Conservation (phyloP, 495 filamentous ascomycete species). For the Evernia prunastri region DNA sequence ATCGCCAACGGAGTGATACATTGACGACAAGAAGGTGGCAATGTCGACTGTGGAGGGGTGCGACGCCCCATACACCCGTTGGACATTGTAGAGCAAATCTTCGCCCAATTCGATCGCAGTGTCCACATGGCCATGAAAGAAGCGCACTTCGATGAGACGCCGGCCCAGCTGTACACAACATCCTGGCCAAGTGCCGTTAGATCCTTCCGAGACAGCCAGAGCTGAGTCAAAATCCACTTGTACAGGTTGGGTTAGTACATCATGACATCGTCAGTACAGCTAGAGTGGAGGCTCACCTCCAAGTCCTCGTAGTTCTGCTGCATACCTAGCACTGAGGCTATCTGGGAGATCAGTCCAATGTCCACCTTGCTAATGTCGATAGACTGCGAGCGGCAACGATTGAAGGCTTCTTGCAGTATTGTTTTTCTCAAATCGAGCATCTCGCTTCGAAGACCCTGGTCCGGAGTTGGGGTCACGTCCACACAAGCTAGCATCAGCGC, state of each 20-base stretch:
- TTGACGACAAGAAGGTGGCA: constrained; percentile 45
- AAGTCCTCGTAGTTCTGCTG: constrained; percentile 52
- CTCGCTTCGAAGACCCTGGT: constrained; percentile 35
- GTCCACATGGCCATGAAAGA: constrained; percentile 37
- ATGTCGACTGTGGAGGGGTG: constrained; percentile 48
- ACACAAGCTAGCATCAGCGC: constrained; percentile 46
- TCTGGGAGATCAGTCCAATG: constrained; percentile 45
- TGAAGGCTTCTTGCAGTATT: constrained; percentile 46
- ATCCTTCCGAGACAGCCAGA: constrained; percentile 54
- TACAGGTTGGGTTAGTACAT: not conserved
- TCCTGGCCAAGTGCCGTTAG: constrained; percentile 48
- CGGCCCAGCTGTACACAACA: constrained; percentile 49
- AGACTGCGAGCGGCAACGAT: constrained; percentile 39
- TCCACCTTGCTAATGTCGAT: constrained; percentile 47
- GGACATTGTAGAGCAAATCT: constrained; percentile 55
- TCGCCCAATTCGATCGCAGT: constrained; percentile 49
- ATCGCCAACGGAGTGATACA: constrained; percentile 44
- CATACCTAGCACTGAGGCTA: constrained; percentile 50
- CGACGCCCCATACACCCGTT: constrained; percentile 47
- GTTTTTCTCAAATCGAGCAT: constrained; percentile 47
- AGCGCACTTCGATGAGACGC: constrained; percentile 52
- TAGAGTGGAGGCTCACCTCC: constrained; percentile 37
- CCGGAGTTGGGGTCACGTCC: constrained; percentile 35
- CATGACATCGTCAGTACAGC: not conserved
- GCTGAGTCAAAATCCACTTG: constrained; percentile 44